Evolutionary conservation across 306 rosid species (phyloP).

Genomic region (Sophora flavescens): DNA sequence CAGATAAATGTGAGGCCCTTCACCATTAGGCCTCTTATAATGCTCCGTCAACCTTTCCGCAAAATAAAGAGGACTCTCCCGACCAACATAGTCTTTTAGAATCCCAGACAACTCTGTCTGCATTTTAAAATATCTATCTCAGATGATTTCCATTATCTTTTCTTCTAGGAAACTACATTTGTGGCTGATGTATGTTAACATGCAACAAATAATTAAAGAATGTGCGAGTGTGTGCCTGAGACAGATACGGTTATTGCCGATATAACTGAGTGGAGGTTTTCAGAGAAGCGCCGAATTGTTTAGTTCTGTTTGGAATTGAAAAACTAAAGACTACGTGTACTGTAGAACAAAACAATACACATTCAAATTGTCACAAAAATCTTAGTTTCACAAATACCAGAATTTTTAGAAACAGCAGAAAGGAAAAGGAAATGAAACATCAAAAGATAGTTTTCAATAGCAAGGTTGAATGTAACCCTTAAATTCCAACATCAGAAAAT

Average conservation of each 20-base stretch:
- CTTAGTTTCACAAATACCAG: conserved; percentile 10
- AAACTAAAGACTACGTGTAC: neutral
- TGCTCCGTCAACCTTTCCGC: conserved; percentile 95
- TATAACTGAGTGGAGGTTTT: neutral
- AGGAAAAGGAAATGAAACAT: conserved; percentile 6
- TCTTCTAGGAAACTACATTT: conserved; percentile 3
- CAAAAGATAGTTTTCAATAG: neutral
- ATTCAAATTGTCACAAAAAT: conserved; percentile 7
- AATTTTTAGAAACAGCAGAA: conserved; percentile 9
- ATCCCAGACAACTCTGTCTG: conserved; percentile 82
- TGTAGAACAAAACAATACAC: conserved; percentile 13
- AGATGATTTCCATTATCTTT: conserved; percentile 34
- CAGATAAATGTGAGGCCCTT: conserved; percentile 86
- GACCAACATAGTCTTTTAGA: conserved; percentile 90
- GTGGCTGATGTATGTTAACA: conserved; percentile 9
- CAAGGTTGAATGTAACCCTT: too few species aligned
- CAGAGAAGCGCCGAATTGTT: conserved; percentile 23
- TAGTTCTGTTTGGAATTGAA: neutral
- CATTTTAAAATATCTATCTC: conserved; percentile 42
- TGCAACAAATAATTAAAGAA: neutral
- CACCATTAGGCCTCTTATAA: conserved; percentile 80
- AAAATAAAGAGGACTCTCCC: conserved; percentile 94
- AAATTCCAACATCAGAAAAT: neutral
- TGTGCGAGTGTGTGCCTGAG: neutral
- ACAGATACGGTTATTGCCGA: neutral